Evolutionary conservation across 2,329 filamentous ascomycete genomes (phyloP).

Genomic region (Aspergillus ochraceoroseus): DNA sequence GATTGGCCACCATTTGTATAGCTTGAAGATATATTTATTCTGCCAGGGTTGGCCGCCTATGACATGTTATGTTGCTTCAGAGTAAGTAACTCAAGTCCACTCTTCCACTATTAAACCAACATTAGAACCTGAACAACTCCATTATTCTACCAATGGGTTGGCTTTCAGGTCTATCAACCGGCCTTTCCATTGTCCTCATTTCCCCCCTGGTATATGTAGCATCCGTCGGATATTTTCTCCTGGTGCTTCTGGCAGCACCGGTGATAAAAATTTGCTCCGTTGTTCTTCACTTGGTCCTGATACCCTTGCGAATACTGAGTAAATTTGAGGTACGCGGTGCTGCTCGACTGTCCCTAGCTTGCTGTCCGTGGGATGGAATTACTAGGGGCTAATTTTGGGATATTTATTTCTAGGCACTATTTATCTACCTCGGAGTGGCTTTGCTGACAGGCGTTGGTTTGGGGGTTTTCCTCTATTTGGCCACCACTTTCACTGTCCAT

Average conservation of each 20-base stretch:
- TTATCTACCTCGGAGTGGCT: slow-evolving; percentile 60
- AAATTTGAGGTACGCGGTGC: slow-evolving; percentile 51
- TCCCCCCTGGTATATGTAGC: slow-evolving; percentile 18
- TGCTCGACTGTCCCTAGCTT: no score
- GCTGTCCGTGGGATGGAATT: no score
- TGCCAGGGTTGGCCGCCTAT: slow-evolving; percentile 4
- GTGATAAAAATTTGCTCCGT: slow-evolving; percentile 47
- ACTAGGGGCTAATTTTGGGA: no score
- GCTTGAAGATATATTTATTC: no score
- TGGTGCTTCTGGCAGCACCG: slow-evolving; percentile 44
- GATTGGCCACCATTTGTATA: no score
- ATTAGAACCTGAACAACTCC: no score
- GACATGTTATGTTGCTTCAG: no score
- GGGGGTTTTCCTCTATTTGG: slow-evolving; percentile 56
- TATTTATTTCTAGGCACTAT: slow-evolving; percentile 35
- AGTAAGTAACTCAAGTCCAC: no score
- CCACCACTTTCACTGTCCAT: slow-evolving; percentile 53
- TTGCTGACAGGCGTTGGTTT: slow-evolving; percentile 61
- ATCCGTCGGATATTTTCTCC: slow-evolving; percentile 21
- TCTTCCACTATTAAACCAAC: no score
- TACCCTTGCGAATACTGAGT: slow-evolving; percentile 50
- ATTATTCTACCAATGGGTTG: slow-evolving; percentile 14
- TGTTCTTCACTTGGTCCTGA: slow-evolving; percentile 39
- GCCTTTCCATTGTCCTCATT: slow-evolving; percentile 10
- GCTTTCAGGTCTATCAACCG: slow-evolving; percentile 11